Percentiles rank a stretch among this genome's conserved stretches.
Conservation (phyloP, 805 yeast genomes). For the Metschnikowia vanudenii region DNA sequence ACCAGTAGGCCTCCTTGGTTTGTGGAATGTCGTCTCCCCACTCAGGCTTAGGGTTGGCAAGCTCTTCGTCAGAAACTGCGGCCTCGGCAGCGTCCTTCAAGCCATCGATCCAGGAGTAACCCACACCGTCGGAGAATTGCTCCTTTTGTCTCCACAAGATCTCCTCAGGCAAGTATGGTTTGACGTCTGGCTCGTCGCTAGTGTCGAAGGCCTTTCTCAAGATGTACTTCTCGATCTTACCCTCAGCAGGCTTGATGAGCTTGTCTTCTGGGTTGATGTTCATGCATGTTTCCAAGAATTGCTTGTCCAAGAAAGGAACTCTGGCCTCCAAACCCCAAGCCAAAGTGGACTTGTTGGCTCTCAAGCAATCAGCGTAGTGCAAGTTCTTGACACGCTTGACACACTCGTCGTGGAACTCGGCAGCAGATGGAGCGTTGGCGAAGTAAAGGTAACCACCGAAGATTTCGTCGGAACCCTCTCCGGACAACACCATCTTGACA, state of each 20-base stretch:
- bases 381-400: slow-evolving; percentile 96
- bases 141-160: slow-evolving; percentile 99
- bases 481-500: slow-evolving; percentile 97
- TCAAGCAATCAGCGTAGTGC: slow-evolving; percentile 93
- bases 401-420: slow-evolving; percentile 93
- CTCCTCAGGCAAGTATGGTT: slow-evolving; percentile 93
- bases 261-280: slow-evolving; percentile 93
- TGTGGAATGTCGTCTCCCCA: slow-evolving; percentile 96
- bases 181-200: slow-evolving; percentile 67
- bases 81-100: slow-evolving; percentile 93
- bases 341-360: slow-evolving; percentile 99
- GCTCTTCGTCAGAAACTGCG: slow-evolving; percentile 83
- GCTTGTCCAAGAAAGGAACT: slow-evolving; percentile 96
- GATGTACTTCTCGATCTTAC: slow-evolving; percentile 90
- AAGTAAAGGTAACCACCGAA: slow-evolving; percentile 98
- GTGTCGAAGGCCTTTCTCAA: slow-evolving; percentile 98
- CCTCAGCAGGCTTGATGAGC: slow-evolving; percentile 68
- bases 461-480: slow-evolving; percentile 99
- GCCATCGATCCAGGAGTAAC: slow-evolving; percentile 99
- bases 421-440: slow-evolving; percentile 91
- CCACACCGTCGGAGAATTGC: slow-evolving; percentile 99
- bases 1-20: slow-evolving; percentile 99
- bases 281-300: slow-evolving; percentile 89
- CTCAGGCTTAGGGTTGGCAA: slow-evolving; percentile 86
- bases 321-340: slow-evolving; percentile 99